Base-by-base conservation (phyloP, 106 monocot genomes). In the Agapanthus africanus region DNA sequence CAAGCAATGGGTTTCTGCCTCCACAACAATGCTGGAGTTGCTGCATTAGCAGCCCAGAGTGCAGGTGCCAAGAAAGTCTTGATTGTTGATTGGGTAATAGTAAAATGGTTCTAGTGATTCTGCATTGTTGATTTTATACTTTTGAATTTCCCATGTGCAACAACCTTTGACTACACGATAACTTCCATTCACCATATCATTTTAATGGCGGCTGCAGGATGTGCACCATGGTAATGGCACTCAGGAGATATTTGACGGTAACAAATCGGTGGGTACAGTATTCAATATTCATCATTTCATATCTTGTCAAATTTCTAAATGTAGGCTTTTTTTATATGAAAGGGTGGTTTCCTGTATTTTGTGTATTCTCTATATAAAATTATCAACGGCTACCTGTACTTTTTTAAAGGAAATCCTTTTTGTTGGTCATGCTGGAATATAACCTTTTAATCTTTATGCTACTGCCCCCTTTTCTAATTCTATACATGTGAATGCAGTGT, bases 211-310 rank as follows among this genome's bases (percentile, higher is more conserved):
- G 36, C 65, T 76, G 75, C 78, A 97, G 97, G 99, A 99, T 83
- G 99, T 99, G 15, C 99, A 99, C 63, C 99, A 99, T 78, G 99
- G 99, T 40, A 99, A 99, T 87, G 99, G 99, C 22, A 99, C 99
- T 70, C 99, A 93, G 67, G 99, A 99, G 47, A 99, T 99, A 81
- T 99, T 99, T 83, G 87, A 90, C 4, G 74, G 77, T 68, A 81
- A 85, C 65, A 93, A 85, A 77, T 76, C 93, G 51, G 97, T 97
- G 76, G 86, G 95, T 77, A 56, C 37, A 97, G 91, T 42, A 40
- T 46, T 52, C 21, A 47, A 21, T 10, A 39, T 9, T 30, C 27
- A 27, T 44, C 3, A 3, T 0, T 26, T 66, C 16, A 44, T 30
- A 6, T 13, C 42, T 66, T 44, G 28, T 44, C 30, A 28, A 30